Percentiles rank a stretch among this genome's conserved stretches.
Evolutionary conservation across 371 early-diverging fungal species (phyloP).

Genomic region (Mucor circinelloides): DNA sequence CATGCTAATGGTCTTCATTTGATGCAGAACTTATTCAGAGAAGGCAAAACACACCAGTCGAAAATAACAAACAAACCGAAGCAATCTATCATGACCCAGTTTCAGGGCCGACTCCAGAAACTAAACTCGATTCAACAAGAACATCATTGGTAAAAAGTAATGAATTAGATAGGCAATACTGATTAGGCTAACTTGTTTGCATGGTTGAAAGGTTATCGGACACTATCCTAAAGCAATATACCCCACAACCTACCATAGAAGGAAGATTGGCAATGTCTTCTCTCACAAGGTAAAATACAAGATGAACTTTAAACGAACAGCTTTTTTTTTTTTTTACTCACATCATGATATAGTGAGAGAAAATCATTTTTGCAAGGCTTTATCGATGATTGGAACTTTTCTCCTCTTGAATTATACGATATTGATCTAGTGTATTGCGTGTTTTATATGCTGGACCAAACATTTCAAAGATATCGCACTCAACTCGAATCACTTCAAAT

Average conservation of each 20-base stretch:
- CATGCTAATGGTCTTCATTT: neutral
- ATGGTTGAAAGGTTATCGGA: constrained; percentile 21
- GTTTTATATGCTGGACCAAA: constrained; percentile 61
- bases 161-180: neutral
- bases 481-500: constrained; percentile 60
- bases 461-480: constrained; percentile 49
- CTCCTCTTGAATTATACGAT: constrained; percentile 60
- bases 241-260: constrained; percentile 24
- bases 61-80: neutral
- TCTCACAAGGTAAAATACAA: constrained; percentile 6
- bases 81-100: constrained; percentile 9
- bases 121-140: neutral
- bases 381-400: constrained; percentile 64
- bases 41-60: constrained; percentile 16
- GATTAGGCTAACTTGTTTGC: neutral
- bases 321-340: too few relatives aligned
- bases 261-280: constrained; percentile 8
- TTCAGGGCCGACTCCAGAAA: constrained; percentile 21
- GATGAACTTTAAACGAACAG: neutral
- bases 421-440: constrained; percentile 66
- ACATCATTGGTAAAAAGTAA: neutral
- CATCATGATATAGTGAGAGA: constrained; percentile 27
- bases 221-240: constrained; percentile 32
- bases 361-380: constrained; percentile 38
- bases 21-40: neutral